Evolutionary conservation across 208 protist species (phyloP).

Genomic region (Jaenimonas drosophilae): DNA sequence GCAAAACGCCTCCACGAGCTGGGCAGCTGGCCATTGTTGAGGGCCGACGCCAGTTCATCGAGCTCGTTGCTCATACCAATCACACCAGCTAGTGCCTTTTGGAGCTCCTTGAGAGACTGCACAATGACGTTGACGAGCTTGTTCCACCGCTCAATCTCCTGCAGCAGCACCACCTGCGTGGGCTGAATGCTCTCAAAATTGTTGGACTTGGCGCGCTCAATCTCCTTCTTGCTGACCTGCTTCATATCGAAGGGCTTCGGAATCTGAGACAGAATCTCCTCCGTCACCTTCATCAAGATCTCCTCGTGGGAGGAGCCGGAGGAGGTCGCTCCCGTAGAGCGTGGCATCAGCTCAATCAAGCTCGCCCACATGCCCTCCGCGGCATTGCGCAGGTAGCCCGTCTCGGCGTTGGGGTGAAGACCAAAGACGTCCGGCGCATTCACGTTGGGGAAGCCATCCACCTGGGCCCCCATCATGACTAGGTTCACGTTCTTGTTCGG

Average conservation of each 20-base stretch:
- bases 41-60: conserved; percentile 88
- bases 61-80: conserved; percentile 97
- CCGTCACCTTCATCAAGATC: conserved; percentile 78
- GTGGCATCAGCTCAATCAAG: conserved; percentile 95
- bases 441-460: conserved; percentile 90
- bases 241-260: conserved; percentile 89
- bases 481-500: conserved; percentile 51
- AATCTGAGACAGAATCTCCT: conserved; percentile 88
- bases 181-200: conserved; percentile 76
- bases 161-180: conserved; percentile 96
- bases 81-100: conserved; percentile 93
- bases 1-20: conserved; percentile 87
- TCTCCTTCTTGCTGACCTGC: conserved; percentile 70
- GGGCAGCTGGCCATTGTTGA: conserved; percentile 95
- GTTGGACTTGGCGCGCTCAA: conserved; percentile 37
- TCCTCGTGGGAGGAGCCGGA: conserved; percentile 82
- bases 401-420: conserved; percentile 98
- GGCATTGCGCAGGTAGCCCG: conserved; percentile 93
- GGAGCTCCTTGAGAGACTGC: conserved; percentile 90
- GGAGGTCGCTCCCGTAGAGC: conserved; percentile 26
- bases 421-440: conserved; percentile 98
- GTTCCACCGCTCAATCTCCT: conserved; percentile 99
- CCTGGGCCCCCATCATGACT: conserved; percentile 83
- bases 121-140: conserved; percentile 86
- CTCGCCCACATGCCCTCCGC: conserved; percentile 93